phyloP scores from a whole-genome alignment of 192 early-diverging fungal genomes.

The Nowakowskiella sp. region DNA sequence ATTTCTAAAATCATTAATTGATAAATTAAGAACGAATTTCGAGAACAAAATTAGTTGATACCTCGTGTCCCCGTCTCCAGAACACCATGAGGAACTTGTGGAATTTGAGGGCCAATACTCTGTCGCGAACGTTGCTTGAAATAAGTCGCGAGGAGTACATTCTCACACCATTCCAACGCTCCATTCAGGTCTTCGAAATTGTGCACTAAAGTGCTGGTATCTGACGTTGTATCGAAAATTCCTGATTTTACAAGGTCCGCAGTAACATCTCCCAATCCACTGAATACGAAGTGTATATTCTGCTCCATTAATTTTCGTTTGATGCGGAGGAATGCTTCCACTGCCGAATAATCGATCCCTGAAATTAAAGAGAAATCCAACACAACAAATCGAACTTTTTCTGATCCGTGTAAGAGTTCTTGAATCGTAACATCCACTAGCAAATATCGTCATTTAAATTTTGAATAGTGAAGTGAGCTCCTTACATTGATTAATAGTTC shows the following conservation, averaged over 20 bases:
- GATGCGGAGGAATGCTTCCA: constrained; percentile 82
- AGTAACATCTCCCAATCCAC: constrained; percentile 43
- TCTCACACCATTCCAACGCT: constrained; percentile 93
- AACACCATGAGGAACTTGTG: too few species aligned
- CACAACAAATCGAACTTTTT: constrained; percentile 76
- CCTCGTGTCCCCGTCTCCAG: too few species aligned
- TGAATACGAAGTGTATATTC: constrained; percentile 76
- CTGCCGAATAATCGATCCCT: constrained; percentile 61
- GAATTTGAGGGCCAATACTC: too few species aligned
- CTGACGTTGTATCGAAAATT: constrained; percentile 30
- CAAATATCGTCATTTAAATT: neutral
- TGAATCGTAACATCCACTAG: constrained; percentile 27
- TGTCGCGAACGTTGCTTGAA: constrained; percentile 26
- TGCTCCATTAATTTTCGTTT: constrained; percentile 61
- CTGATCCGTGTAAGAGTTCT: constrained; percentile 26
- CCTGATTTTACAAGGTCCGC: constrained; percentile 23
- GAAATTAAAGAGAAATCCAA: constrained; percentile 77
- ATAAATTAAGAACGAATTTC: too few species aligned
- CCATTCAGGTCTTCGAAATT: constrained; percentile 75
- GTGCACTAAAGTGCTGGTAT: constrained; percentile 43
- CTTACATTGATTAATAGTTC: constrained; percentile 68
- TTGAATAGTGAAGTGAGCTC: neutral
- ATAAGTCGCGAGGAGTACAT: constrained; percentile 70
- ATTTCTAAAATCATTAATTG: too few species aligned
- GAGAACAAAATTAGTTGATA: too few species aligned